phyloP scores from a whole-genome alignment of 202 grass and related monocot species.

The Schoenoplectus triqueter region DNA sequence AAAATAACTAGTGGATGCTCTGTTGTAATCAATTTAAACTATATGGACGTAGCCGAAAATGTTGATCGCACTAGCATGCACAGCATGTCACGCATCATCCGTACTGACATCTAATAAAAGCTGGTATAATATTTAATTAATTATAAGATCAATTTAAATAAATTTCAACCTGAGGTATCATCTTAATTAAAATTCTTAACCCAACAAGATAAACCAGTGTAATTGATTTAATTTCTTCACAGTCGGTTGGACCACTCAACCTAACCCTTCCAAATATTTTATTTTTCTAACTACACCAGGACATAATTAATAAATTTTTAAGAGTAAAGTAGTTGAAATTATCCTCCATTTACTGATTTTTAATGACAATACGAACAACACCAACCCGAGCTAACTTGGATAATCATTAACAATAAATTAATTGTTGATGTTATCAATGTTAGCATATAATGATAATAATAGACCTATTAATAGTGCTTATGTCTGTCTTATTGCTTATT shows the following conservation, averaged over 20 bases:
- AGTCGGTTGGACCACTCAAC: background rate
- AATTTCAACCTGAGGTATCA: too few relatives aligned
- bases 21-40: too few relatives aligned
- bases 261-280: background rate
- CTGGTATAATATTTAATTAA: too few relatives aligned
- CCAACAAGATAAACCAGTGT: too few relatives aligned
- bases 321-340: background rate
- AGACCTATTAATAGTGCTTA: background rate
- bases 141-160: too few relatives aligned
- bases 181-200: too few relatives aligned
- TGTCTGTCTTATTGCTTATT: background rate
- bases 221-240: too few relatives aligned
- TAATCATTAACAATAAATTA: background rate
- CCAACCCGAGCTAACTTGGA: background rate
- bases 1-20: too few relatives aligned
- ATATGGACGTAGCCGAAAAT: too few relatives aligned
- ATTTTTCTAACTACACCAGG: background rate
- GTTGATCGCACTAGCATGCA: too few relatives aligned
- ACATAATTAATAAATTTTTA: background rate
- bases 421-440: background rate
- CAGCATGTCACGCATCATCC: too few relatives aligned
- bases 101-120: too few relatives aligned
- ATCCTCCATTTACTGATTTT: background rate
- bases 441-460: background rate
- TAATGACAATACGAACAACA: background rate